A percentile compares a stretch with the other conserved stretches of the same genome.
Evolutionary conservation across 805 yeast genomes (phyloP).

Genomic region (Barnettozyma salicaria): DNA sequence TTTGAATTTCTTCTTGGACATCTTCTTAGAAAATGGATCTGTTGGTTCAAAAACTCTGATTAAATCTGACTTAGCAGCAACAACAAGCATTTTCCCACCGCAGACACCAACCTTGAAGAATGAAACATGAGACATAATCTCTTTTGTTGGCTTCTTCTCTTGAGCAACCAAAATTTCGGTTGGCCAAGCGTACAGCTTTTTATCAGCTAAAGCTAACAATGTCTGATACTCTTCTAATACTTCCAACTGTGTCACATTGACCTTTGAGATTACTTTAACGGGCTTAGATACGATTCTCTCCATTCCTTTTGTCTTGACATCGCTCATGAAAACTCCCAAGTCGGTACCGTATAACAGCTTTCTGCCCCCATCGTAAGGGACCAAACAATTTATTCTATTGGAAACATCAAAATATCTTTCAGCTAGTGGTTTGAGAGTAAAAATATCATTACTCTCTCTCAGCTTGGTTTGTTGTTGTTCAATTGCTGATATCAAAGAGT

Average conservation of each 20-base stretch:
- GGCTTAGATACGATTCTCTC: conserved; percentile 63
- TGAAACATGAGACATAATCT: conserved; percentile 78
- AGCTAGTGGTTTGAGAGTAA: conserved; percentile 68
- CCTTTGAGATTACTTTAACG: conserved; percentile 62
- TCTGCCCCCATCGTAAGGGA: conserved; percentile 92
- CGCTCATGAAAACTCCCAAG: conserved; percentile 80
- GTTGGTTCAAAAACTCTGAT: conserved; percentile 86
- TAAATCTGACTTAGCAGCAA: conserved; percentile 81
- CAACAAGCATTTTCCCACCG: conserved; percentile 79
- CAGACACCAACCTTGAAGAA: conserved; percentile 93
- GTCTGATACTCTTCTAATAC: conserved; percentile 88
- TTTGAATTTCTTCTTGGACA: conserved; percentile 66
- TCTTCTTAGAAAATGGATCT: conserved; percentile 57
- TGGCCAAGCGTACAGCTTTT: conserved; percentile 70
- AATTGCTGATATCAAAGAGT: conserved; percentile 73
- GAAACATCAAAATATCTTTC: conserved; percentile 67
- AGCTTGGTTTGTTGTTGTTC: conserved; percentile 72
- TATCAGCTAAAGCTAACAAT: conserved; percentile 74
- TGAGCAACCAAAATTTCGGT: conserved; percentile 55
- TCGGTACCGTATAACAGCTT: conserved; percentile 88
- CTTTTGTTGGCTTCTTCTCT: conserved; percentile 58
- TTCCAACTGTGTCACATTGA: conserved; percentile 81
- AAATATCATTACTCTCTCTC: conserved; percentile 69
- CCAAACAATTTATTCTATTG: conserved; percentile 82
- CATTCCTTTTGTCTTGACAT: conserved; percentile 43